Evolutionary conservation across 2,329 filamentous ascomycete species (phyloP).

Genomic region (Neofusicoccum cordaticola): DNA sequence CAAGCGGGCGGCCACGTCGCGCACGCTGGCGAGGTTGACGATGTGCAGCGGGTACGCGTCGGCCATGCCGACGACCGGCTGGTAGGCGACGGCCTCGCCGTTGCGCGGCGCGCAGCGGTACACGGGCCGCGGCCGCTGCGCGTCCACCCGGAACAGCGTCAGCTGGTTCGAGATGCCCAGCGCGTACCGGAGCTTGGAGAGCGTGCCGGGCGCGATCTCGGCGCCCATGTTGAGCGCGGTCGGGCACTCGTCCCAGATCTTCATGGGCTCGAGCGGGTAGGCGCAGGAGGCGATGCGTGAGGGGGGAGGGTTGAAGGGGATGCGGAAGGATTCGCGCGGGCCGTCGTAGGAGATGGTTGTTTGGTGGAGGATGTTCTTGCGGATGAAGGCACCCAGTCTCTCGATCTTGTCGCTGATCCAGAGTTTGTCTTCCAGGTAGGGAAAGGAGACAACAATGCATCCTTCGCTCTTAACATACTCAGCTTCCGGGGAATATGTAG

Average conservation of each 20-base stretch:
- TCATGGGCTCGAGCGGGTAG: constrained; percentile 61
- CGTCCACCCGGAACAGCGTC: constrained; percentile 66
- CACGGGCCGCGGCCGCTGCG: constrained; percentile 56
- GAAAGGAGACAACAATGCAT: constrained; percentile 67
- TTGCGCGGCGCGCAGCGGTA: constrained; percentile 58
- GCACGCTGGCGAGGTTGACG: constrained; percentile 63
- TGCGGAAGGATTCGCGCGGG: constrained; percentile 62
- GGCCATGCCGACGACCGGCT: constrained; percentile 65
- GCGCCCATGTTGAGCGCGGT: constrained; percentile 45
- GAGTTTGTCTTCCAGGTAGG: constrained; percentile 41
- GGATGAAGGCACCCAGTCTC: constrained; percentile 32
- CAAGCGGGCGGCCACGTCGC: constrained; percentile 58
- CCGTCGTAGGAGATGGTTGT: constrained; percentile 35
- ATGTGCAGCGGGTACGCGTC: constrained; percentile 73
- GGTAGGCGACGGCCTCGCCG: constrained; percentile 56
- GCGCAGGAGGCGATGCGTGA: constrained; percentile 57
- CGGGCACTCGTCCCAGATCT: constrained; percentile 62
- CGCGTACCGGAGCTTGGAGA: constrained; percentile 62
- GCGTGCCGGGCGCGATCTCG: constrained; percentile 52
- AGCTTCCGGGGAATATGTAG: constrained; percentile 47
- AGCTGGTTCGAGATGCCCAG: constrained; percentile 66
- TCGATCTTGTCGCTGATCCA: constrained; percentile 29
- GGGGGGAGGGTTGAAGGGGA: constrained; percentile 63
- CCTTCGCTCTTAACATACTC: constrained; percentile 54
- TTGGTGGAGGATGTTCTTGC: constrained; percentile 20